A percentile compares a stretch with the other conserved stretches of the same genome.
Evolutionary conservation across 225 moss, liverwort and hornwort species (phyloP).

Genomic region (Rhytidiadelphus loreus): DNA sequence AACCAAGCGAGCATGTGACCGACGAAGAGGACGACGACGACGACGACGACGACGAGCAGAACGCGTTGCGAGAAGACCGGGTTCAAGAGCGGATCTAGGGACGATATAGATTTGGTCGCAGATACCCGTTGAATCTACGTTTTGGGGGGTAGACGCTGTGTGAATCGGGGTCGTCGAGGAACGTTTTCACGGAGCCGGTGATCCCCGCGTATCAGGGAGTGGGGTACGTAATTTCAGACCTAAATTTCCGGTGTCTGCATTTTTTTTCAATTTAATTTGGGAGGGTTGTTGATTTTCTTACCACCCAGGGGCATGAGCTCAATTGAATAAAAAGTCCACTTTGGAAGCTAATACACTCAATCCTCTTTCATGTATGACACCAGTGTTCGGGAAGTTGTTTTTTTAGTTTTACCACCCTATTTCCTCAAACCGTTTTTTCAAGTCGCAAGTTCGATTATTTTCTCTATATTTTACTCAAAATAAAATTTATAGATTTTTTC

Average conservation of each 20-base stretch:
- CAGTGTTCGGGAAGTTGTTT: no score
- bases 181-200: background rate
- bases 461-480: no score
- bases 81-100: background rate
- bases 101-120: fast-evolving
- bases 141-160: background rate
- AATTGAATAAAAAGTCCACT: no score
- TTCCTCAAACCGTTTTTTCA: no score
- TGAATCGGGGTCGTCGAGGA: background rate
- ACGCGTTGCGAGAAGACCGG: constrained; percentile 1
- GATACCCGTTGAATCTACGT: background rate
- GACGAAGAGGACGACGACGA: background rate
- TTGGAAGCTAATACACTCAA: background rate
- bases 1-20: background rate
- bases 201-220: background rate
- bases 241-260: background rate
- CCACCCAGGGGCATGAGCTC: background rate
- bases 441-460: no score
- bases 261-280: background rate
- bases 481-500: no score
- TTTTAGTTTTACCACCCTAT: no score
- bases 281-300: background rate
- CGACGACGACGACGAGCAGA: background rate
- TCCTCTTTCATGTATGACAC: no score
- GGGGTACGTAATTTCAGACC: background rate